phyloP scores from a whole-genome alignment of 345 rosid genomes.

The Erucastrum elatum region DNA sequence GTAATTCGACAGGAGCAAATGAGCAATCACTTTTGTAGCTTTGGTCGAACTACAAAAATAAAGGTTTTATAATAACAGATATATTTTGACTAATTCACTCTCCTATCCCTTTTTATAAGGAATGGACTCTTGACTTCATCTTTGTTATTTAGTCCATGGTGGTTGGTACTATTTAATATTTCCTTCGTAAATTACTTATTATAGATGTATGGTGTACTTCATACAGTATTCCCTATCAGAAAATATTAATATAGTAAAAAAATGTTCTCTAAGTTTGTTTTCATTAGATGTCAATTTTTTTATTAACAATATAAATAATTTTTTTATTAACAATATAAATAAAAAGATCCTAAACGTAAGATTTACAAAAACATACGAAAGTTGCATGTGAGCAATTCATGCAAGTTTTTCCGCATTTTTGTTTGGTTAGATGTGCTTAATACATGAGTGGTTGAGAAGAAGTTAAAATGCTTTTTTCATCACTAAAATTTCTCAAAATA shows the following conservation, averaged over 20 bases:
- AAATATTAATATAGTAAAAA: neutral
- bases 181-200: neutral
- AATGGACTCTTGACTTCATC: neutral
- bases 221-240: neutral
- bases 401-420: neutral
- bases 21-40: neutral
- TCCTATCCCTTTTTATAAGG: conserved; percentile 27
- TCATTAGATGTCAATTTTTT: no score
- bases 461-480: neutral
- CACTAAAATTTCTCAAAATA: neutral
- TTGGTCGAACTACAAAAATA: neutral
- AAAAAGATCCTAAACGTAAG: neutral
- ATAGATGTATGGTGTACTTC: neutral
- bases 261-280: neutral
- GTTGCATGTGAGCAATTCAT: neutral
- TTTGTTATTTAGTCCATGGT: neutral
- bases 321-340: no score
- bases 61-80: neutral
- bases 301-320: no score
- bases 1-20: neutral
- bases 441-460: neutral
- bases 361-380: neutral
- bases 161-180: conserved; percentile 5
- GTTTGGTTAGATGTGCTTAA: neutral
- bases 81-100: neutral